These are phyloP conservation scores for Coelastrella sp. DNA, from an alignment of 139 green algal genomes.

Conservation along the genomic window DNA sequence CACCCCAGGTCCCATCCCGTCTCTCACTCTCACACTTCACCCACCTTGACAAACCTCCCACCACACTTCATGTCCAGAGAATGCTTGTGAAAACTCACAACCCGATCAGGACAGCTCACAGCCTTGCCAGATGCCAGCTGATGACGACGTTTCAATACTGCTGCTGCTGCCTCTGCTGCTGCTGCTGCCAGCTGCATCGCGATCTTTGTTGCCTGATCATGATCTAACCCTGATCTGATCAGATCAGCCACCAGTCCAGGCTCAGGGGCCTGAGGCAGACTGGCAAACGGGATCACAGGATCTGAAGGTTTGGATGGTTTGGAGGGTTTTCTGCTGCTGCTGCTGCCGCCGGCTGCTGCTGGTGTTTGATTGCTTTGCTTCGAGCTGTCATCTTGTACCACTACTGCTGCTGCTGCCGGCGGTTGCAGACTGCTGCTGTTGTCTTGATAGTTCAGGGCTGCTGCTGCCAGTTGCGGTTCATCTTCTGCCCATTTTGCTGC, in stretches of 20 bases:
- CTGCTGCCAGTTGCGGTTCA: conserved; percentile 25
- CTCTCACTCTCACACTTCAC: too few species aligned
- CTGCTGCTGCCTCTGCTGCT: conserved; percentile 10
- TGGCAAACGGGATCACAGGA: conserved; percentile 19
- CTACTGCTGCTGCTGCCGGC: conserved; percentile 6
- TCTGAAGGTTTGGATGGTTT: conserved; percentile 1
- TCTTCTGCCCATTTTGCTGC: conserved; percentile 49
- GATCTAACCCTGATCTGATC: not conserved
- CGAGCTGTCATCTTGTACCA: too few species aligned
- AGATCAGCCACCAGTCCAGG: conserved; percentile 20
- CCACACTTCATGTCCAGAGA: conserved; percentile 20
- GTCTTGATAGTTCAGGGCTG: not conserved
- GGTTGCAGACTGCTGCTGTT: too few species aligned
- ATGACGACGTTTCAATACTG: not conserved
- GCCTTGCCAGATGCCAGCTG: conserved; percentile 43
- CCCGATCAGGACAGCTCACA: not conserved
- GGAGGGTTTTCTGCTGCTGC: conserved; percentile 11
- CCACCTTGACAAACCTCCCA: conserved; percentile 4
- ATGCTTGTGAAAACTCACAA: conserved; percentile 38
- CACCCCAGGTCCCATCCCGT: too few species aligned
- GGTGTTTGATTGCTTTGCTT: too few species aligned
- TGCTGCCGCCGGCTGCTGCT: not conserved
- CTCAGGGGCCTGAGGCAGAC: not conserved
- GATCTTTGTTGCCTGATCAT: not conserved
- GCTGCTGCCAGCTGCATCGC: conserved; percentile 15